phyloP scores from a whole-genome alignment of 169 alveolate genomes.

The Babesia divergens region DNA sequence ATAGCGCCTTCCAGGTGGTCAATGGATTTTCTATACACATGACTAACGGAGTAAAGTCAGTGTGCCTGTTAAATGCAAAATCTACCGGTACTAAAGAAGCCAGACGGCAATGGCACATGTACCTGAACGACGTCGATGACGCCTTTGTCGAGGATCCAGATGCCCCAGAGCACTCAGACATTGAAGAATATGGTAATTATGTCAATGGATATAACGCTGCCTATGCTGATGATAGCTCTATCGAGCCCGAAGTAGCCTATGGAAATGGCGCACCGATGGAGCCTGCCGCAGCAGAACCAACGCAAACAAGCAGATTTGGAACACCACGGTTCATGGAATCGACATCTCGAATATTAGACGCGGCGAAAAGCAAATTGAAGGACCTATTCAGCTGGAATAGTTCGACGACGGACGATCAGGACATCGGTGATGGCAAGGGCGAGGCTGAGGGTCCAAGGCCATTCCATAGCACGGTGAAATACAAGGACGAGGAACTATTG shows the following conservation, averaged over 20 bases:
- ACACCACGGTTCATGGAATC: neutral
- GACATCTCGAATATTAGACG: neutral
- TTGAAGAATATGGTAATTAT: too few species aligned
- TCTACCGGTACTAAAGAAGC: too few species aligned
- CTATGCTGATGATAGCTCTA: neutral
- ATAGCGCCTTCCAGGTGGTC: neutral
- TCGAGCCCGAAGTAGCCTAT: neutral
- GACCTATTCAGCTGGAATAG: constrained; percentile 1
- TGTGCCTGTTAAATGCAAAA: too few species aligned
- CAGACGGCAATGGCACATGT: too few species aligned
- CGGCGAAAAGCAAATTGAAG: constrained; percentile 2
- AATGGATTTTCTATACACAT: too few species aligned
- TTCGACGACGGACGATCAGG: neutral
- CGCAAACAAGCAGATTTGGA: neutral
- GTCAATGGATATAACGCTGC: too few species aligned
- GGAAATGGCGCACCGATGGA: too few species aligned
- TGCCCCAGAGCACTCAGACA: too few species aligned
- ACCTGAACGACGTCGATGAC: too few species aligned
- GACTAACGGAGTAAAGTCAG: too few species aligned
- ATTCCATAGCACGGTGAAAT: neutral
- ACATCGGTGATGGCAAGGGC: neutral
- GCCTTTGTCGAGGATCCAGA: neutral
- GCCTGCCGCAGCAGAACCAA: too few species aligned
- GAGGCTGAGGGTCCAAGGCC: neutral
- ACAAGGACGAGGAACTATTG: constrained; percentile 24